These are phyloP conservation scores for Tolypocladium nubicola DNA, from an alignment of 2,329 filamentous ascomycete genomes.

Conservation along the genomic window DNA sequence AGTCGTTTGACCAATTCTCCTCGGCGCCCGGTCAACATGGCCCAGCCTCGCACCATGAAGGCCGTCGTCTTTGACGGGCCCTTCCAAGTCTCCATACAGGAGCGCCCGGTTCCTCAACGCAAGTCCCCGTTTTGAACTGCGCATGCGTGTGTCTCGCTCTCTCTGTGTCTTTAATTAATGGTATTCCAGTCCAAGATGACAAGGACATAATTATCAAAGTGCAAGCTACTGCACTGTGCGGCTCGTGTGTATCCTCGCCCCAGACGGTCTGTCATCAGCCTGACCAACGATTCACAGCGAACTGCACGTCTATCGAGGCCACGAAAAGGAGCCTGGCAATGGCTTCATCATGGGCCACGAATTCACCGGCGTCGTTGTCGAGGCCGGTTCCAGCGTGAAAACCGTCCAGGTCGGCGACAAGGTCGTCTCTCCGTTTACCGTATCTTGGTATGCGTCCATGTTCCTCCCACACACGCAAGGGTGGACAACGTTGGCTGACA, in stretches of 20 bases:
- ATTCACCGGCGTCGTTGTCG: constrained; percentile 67
- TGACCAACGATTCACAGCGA: constrained; percentile 48
- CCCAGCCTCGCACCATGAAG: constrained; percentile 55
- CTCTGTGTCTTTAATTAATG: neutral
- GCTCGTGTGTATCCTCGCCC: constrained; percentile 50
- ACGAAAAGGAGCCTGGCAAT: constrained; percentile 57
- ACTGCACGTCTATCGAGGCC: constrained; percentile 76
- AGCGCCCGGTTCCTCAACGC: constrained; percentile 64
- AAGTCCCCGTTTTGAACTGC: neutral
- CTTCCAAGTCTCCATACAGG: constrained; percentile 63
- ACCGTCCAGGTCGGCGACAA: constrained; percentile 63
- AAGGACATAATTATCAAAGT: constrained; percentile 78
- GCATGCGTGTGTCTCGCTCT: constrained; percentile 4
- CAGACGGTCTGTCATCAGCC: neutral
- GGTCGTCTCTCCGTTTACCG: constrained; percentile 75
- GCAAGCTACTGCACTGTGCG: constrained; percentile 73
- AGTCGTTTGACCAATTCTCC: neutral
- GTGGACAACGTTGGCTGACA: neutral
- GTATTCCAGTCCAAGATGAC: constrained; percentile 46
- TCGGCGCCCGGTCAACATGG: constrained; percentile 12
- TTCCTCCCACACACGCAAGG: neutral
- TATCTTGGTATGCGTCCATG: constrained; percentile 52
- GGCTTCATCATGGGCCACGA: constrained; percentile 71
- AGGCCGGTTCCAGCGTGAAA: constrained; percentile 57
- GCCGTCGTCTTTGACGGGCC: constrained; percentile 81